These are phyloP conservation scores for Sequoiadendron giganteum DNA, from an alignment of 75 land plant species.

Conservation along the genomic window DNA sequence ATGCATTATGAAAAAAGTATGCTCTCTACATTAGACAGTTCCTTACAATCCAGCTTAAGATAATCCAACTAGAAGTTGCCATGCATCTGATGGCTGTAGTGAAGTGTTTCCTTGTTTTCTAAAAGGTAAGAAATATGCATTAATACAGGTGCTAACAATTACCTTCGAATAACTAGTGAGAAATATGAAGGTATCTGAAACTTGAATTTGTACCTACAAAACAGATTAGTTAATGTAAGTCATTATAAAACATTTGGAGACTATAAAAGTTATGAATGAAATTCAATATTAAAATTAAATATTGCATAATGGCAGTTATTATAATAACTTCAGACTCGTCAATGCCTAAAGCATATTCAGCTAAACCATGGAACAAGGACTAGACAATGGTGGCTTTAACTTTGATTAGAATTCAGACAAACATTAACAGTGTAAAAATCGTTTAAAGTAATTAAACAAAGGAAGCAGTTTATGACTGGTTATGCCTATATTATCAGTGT, in stretches of 20 bases:
- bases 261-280: neutral
- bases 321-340: neutral
- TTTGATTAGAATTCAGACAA: neutral
- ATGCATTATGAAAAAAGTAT: neutral
- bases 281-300: neutral
- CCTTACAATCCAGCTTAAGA: neutral
- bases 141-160: slow-evolving; percentile 6
- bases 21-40: neutral
- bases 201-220: slow-evolving; percentile 90
- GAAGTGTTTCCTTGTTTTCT: neutral
- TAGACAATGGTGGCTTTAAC: neutral
- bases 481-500: neutral
- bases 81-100: neutral
- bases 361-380: neutral
- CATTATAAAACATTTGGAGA: neutral
- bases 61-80: neutral
- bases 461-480: neutral
- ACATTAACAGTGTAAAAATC: neutral
- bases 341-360: neutral
- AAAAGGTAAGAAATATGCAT: neutral
- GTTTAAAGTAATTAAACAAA: neutral
- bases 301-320: neutral
- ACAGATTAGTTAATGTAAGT: neutral
- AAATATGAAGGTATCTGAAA: slow-evolving; percentile 97
- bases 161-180: slow-evolving; percentile 98